These are phyloP conservation scores for Actinidia arguta DNA, from an alignment of 179 eudicot genomes.

Conservation along the genomic window DNA sequence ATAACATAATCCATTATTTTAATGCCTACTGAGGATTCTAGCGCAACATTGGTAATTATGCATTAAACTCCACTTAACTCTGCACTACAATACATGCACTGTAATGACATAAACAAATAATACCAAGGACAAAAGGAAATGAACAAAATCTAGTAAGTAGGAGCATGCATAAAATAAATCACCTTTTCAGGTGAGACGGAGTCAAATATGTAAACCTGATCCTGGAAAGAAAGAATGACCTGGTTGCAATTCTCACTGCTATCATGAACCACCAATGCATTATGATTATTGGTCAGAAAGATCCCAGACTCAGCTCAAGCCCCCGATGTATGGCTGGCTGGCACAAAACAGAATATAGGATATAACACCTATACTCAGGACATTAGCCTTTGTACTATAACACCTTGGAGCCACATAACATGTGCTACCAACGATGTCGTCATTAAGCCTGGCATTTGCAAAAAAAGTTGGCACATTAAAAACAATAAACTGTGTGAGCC, in stretches of 20 bases:
- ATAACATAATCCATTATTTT: neutral
- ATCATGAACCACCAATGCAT: slow-evolving; percentile 40
- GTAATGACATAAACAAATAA: neutral
- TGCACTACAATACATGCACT: neutral
- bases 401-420: slow-evolving; percentile 96
- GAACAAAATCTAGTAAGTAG: slow-evolving; percentile 28
- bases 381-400: slow-evolving; percentile 84
- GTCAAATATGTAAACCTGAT: slow-evolving; percentile 79
- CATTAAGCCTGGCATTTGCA: slow-evolving; percentile 85
- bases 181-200: slow-evolving; percentile 82
- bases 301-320: slow-evolving; percentile 96
- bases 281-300: slow-evolving; percentile 60
- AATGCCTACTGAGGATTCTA: neutral
- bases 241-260: slow-evolving; percentile 54
- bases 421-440: slow-evolving; percentile 95
- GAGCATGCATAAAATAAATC: slow-evolving; percentile 14
- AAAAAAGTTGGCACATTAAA: slow-evolving; percentile 18
- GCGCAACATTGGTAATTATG: neutral
- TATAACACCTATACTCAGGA: slow-evolving; percentile 94
- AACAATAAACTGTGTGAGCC: neutral
- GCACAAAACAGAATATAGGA: slow-evolving; percentile 88
- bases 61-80: neutral
- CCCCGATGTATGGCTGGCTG: slow-evolving; percentile 99
- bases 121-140: too few relatives aligned
- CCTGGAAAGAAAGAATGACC: slow-evolving; percentile 78